Evolutionary conservation across 2,329 filamentous ascomycete genomes (phyloP), one percentile per base, ranked within the genome.

Genomic region (Alternaria sp.): DNA sequence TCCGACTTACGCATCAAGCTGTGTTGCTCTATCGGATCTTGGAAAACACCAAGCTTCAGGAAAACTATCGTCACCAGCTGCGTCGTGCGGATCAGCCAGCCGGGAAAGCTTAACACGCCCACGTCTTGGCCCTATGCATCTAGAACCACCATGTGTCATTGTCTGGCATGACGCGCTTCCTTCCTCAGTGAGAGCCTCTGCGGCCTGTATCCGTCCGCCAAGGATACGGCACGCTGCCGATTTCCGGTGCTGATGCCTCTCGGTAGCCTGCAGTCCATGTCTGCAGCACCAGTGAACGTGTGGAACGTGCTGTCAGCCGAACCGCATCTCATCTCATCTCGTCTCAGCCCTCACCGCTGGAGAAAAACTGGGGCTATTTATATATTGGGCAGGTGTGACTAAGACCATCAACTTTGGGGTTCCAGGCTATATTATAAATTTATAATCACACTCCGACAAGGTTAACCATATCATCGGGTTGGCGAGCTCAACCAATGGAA

Each of bases 271-370:
- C 28, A 39, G 26, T 31, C 13, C n/a, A 10, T 29, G 29, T 34
- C 37, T 24, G 37, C 23, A n/a, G 21, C 7, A 33, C 4, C 36
- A 31, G 5, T 21, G 42, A 42, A 52, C 37, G 24, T 24, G n/a
- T 39, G 41, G 41, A 54, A 45, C 28, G 24, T 54, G 33, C 26
- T 37, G 51, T 48, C 51, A 46, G 33, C 41, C 17, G 33, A 44
- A 39, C 21, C 17, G 1, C 17, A 17, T 17, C 17, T 17, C 17
- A 17, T 28, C 44, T 46, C 9, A 23, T 14, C 24, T 46, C 9
- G n/a, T 14, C 24, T 26, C 51, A 48, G 34, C 51, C 31, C 51
- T 48, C 28, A 31, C 26, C 34, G 13, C 41, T 33, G 24, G 31
- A 11, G 23, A 17, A 14, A n/a, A 9, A 5, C 21, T 46, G 11